Percentiles rank a stretch among this genome's conserved stretches.
Conservation (phyloP, 257 asterid genomes). For the Primulina huaijiensis region DNA sequence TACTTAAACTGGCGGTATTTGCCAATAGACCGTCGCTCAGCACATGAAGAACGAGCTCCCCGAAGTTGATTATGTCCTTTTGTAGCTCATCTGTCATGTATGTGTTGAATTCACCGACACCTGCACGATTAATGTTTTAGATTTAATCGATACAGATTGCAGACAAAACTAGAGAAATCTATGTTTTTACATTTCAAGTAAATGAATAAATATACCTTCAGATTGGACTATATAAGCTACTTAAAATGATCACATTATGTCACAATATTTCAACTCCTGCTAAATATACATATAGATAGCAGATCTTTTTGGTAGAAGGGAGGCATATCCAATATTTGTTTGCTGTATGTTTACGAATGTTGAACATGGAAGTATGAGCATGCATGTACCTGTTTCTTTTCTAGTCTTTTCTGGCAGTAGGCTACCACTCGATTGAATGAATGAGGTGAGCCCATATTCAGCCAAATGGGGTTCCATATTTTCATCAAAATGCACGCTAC, state of each 20-base stretch:
- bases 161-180: not conserved
- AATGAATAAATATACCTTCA: not conserved
- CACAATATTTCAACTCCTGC: not conserved
- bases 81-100: slow-evolving; percentile 53
- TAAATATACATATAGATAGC: not conserved
- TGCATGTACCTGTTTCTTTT: slow-evolving; percentile 53
- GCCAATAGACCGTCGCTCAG: slow-evolving; percentile 52
- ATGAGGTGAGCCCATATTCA: slow-evolving; percentile 58
- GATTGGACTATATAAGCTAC: not conserved
- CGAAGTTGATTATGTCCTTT: slow-evolving; percentile 66
- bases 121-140: slow-evolving; percentile 37
- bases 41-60: slow-evolving; percentile 60
- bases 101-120: slow-evolving; percentile 51
- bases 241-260: not conserved
- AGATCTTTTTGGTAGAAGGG: not conserved
- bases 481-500: slow-evolving; percentile 72
- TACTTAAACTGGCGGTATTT: slow-evolving; percentile 30
- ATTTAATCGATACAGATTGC: too few relatives aligned
- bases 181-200: not conserved
- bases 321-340: not conserved
- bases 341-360: not conserved
- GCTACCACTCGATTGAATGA: slow-evolving; percentile 34
- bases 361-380: not conserved
- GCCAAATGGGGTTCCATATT: slow-evolving; percentile 82
- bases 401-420: slow-evolving; percentile 26